phyloP scores from a whole-genome alignment of 2,329 filamentous ascomycete genomes.

The Neonectria hederae region DNA sequence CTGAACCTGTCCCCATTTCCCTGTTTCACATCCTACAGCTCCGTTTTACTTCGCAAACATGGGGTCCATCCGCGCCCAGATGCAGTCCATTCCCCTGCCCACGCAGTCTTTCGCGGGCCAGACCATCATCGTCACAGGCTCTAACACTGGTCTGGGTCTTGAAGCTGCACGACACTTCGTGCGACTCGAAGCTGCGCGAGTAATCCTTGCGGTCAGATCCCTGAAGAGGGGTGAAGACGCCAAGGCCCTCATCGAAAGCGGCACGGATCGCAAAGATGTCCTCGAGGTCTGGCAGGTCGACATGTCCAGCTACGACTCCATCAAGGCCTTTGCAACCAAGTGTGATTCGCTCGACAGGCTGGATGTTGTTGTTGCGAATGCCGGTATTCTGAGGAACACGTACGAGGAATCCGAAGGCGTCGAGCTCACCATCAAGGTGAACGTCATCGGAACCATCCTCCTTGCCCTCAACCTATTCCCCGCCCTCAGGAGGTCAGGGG shows the following conservation, averaged over 20 bases:
- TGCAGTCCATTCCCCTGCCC: constrained; percentile 43
- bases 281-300: constrained; percentile 57
- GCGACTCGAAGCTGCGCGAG: neutral
- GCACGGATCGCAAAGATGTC: constrained; percentile 32
- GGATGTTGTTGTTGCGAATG: constrained; percentile 54
- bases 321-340: constrained; percentile 47
- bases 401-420: neutral
- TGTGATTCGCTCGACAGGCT: constrained; percentile 47
- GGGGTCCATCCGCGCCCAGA: neutral
- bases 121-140: constrained; percentile 1
- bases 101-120: neutral
- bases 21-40: too few species aligned
- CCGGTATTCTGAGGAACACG: constrained; percentile 28
- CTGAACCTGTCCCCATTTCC: too few species aligned
- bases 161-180: constrained; percentile 4
- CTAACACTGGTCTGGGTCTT: neutral
- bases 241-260: constrained; percentile 43
- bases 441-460: neutral
- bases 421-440: neutral
- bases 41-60: neutral
- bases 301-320: constrained; percentile 49
- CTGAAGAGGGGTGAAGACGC: neutral
- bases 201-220: neutral
- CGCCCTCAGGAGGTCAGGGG: constrained; percentile 1
- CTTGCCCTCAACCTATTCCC: constrained; percentile 48